phyloP scores from a whole-genome alignment of 140 eudicot genomes.

The Oenanthe javanica region DNA sequence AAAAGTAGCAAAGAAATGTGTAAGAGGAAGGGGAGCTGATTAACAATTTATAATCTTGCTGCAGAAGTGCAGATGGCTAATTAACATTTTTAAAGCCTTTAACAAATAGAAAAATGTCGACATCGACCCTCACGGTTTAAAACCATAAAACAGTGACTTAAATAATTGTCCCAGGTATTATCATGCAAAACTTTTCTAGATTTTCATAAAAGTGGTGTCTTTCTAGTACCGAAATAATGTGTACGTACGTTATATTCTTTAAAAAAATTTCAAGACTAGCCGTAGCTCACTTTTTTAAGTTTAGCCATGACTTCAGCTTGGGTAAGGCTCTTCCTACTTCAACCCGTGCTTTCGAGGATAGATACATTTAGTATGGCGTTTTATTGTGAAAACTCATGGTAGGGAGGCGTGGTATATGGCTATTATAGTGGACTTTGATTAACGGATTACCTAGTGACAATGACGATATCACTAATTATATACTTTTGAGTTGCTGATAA shows the following conservation, averaged over 20 bases:
- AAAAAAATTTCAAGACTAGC: no score
- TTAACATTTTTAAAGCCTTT: not conserved
- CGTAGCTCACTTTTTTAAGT: no score
- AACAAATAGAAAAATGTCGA: slow-evolving; percentile 17
- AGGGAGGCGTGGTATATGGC: not conserved
- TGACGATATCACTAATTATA: slow-evolving; percentile 21
- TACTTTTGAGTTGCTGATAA: slow-evolving; percentile 23
- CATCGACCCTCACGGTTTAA: slow-evolving; percentile 19
- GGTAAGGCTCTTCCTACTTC: no score
- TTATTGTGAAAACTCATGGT: not conserved
- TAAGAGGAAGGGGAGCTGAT: slow-evolving; percentile 2
- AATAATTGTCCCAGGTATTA: not conserved
- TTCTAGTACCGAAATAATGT: no score
- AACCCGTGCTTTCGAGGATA: no score
- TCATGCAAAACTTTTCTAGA: not conserved
- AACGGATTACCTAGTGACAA: not conserved
- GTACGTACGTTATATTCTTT: no score
- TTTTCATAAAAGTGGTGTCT: no score
- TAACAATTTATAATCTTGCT: not conserved
- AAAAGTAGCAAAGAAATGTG: slow-evolving; percentile 5
- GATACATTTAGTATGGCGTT: no score
- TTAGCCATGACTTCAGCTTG: no score
- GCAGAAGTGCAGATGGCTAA: not conserved
- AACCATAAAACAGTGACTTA: slow-evolving; percentile 16
- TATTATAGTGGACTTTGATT: slow-evolving; percentile 4